A percentile compares a stretch with the other conserved stretches of the same genome.
phyloP scores from a whole-genome alignment of 768 basidiomycete genomes.

The Saitozyma podzolica region DNA sequence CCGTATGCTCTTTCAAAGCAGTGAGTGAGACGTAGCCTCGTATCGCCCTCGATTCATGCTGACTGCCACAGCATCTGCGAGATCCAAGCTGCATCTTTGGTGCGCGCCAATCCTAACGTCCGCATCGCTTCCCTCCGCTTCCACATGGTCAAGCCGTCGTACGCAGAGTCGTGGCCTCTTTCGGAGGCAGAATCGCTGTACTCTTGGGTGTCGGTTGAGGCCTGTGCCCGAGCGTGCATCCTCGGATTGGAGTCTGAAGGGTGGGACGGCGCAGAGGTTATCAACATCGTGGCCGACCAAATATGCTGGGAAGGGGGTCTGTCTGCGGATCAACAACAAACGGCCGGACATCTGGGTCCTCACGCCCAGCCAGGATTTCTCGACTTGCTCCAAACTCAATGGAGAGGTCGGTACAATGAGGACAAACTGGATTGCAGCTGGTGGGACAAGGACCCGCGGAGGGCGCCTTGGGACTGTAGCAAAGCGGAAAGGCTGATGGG shows the following conservation, averaged over 20 bases:
- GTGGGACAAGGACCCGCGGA: constrained; percentile 47
- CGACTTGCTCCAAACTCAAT: constrained; percentile 10
- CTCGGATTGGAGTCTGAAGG: constrained; percentile 59
- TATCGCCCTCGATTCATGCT: neutral
- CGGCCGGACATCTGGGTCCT: too few relatives aligned
- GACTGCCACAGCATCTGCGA: constrained; percentile 58
- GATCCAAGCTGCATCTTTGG: constrained; percentile 68
- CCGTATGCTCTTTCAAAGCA: constrained; percentile 35
- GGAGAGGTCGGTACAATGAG: constrained; percentile 40
- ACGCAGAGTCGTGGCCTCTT: constrained; percentile 47
- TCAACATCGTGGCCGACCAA: constrained; percentile 66
- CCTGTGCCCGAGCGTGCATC: constrained; percentile 66
- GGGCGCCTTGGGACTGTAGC: constrained; percentile 64
- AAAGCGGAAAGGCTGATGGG: constrained; percentile 66
- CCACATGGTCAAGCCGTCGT: constrained; percentile 54
- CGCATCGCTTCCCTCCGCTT: constrained; percentile 68
- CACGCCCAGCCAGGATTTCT: neutral
- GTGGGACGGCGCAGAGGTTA: constrained; percentile 61
- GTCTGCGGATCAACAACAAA: too few relatives aligned
- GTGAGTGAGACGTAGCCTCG: constrained; percentile 9
- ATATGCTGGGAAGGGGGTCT: constrained; percentile 55
- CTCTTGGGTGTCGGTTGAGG: constrained; percentile 70
- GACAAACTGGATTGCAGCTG: constrained; percentile 52
- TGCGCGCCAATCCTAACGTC: constrained; percentile 63
- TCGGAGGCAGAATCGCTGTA: constrained; percentile 55